These are phyloP conservation scores for Amanita fuliginea DNA, from an alignment of 768 basidiomycete genomes.

Conservation along the genomic window DNA sequence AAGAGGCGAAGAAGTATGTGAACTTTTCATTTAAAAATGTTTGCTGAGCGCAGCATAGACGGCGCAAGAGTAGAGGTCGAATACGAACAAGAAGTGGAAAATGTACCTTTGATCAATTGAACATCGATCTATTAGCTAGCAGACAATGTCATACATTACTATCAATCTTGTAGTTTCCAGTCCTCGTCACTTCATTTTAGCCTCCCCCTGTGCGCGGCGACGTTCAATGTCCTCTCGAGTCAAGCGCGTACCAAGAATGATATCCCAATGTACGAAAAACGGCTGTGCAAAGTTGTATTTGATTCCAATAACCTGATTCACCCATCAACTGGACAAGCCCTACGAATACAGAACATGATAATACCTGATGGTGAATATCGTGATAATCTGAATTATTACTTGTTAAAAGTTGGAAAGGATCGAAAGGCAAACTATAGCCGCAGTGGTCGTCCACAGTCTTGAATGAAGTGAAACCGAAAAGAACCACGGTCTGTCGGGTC, in stretches of 20 bases:
- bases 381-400: slow-evolving; percentile 94
- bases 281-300: slow-evolving; percentile 95
- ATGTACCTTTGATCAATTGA: slow-evolving; percentile 41
- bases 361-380: slow-evolving; percentile 93
- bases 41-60: slow-evolving; percentile 22
- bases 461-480: slow-evolving; percentile 75
- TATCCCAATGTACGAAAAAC: slow-evolving; percentile 94
- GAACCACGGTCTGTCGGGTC: slow-evolving; percentile 70
- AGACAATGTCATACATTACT: neutral
- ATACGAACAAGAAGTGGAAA: slow-evolving; percentile 90
- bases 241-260: slow-evolving; percentile 74
- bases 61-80: slow-evolving; percentile 88
- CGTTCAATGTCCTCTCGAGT: slow-evolving; percentile 54
- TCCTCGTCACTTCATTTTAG: neutral
- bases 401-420: slow-evolving; percentile 80
- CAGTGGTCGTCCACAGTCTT: slow-evolving; percentile 98
- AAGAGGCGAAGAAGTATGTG: slow-evolving; percentile 52
- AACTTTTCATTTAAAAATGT: neutral
- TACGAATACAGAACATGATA: slow-evolving; percentile 7
- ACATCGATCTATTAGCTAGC: slow-evolving; percentile 10
- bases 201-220: slow-evolving; percentile 16
- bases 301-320: slow-evolving; percentile 59
- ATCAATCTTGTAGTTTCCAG: neutral
- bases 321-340: neutral
- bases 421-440: slow-evolving; percentile 82